These are phyloP conservation scores for Epichloe sp. DNA, from an alignment of 2,329 filamentous ascomycete species.

Conservation along the genomic window DNA sequence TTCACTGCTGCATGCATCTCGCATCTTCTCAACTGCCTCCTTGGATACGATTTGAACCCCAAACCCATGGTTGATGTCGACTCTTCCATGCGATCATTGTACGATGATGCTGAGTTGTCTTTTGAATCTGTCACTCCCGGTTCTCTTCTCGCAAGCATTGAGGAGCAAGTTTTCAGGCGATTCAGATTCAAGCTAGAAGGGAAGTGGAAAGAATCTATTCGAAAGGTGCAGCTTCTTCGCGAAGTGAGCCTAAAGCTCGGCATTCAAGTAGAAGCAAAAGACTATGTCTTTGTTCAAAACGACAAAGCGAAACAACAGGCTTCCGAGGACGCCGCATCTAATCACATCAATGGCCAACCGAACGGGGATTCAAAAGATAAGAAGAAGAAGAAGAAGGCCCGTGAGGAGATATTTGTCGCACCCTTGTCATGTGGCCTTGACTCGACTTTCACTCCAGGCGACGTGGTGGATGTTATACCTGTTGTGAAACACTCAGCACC, in stretches of 20 bases:
- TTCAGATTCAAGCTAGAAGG: slow-evolving; percentile 63
- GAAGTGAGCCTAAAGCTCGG: slow-evolving; percentile 84
- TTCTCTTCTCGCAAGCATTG: slow-evolving; percentile 54
- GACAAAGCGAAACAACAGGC: slow-evolving; percentile 18
- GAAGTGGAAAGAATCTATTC: slow-evolving; percentile 54
- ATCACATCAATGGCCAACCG: slow-evolving; percentile 25
- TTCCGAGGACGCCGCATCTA: slow-evolving; percentile 17
- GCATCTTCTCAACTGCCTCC: slow-evolving; percentile 85
- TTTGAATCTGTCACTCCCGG: slow-evolving; percentile 72
- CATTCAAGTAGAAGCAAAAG: slow-evolving; percentile 69
- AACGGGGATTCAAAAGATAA: slow-evolving; percentile 28
- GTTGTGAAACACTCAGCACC: slow-evolving; percentile 90
- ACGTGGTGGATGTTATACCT: slow-evolving; percentile 87
- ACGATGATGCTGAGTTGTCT: slow-evolving; percentile 66
- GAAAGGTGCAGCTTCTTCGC: slow-evolving; percentile 72
- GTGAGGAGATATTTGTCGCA: slow-evolving; percentile 39
- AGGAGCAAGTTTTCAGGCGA: slow-evolving; percentile 56
- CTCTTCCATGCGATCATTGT: slow-evolving; percentile 57
- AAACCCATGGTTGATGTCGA: slow-evolving; percentile 70
- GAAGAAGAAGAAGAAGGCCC: slow-evolving; percentile 54
- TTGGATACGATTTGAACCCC: slow-evolving; percentile 65
- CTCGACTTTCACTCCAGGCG: slow-evolving; percentile 59
- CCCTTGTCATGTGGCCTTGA: slow-evolving; percentile 27
- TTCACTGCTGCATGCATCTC: slow-evolving; percentile 69
- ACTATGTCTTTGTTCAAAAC: slow-evolving; percentile 24